Conservation (phyloP, 176 grass and related monocot species). For the Carex scoparia region DNA sequence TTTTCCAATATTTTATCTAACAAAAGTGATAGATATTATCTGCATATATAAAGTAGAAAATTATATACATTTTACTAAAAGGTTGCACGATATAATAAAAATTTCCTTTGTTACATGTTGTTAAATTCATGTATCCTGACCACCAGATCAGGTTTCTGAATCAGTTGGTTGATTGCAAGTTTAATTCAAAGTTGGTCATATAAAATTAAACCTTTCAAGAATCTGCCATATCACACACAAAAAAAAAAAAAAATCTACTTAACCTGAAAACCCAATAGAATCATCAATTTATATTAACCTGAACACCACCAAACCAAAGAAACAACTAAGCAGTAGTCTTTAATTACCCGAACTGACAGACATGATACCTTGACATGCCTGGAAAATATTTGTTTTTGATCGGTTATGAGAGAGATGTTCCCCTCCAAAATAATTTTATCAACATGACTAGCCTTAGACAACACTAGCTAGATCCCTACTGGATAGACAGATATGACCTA, state of each 20-base stretch:
- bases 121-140: not conserved
- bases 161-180: not conserved
- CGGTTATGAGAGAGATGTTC: not conserved
- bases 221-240: not conserved
- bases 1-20: slow-evolving; percentile 18
- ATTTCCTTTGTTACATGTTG: not conserved
- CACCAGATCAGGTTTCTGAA: not conserved
- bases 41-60: not conserved
- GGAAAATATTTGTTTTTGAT: not conserved
- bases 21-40: slow-evolving; percentile 23
- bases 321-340: not conserved
- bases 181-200: not conserved
- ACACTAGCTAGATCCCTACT: not conserved
- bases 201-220: too few relatives aligned
- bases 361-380: not conserved
- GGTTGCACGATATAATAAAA: not conserved
- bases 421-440: not conserved
- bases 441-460: not conserved
- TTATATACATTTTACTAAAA: not conserved
- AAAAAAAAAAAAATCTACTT: not conserved
- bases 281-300: not conserved
- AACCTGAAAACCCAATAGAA: not conserved
- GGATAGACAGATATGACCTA: not conserved
- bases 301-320: not conserved
- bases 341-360: not conserved